These are phyloP conservation scores for Benincasa hispida DNA, from an alignment of 306 rosid species.

Conservation along the genomic window DNA sequence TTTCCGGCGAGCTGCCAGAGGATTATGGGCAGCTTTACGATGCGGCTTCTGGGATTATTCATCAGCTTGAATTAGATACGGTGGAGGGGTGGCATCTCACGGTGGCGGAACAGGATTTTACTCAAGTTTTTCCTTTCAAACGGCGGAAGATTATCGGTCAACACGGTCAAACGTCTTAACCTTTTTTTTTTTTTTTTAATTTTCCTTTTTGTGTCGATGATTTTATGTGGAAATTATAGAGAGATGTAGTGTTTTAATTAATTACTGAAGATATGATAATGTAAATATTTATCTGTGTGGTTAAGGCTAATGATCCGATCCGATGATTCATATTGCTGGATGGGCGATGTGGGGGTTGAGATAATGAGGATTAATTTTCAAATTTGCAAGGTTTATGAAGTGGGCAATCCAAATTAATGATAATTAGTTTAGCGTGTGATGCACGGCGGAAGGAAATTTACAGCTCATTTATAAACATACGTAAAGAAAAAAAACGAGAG, in stretches of 20 bases:
- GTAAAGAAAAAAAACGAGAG: background rate
- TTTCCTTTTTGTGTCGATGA: background rate
- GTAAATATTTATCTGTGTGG: background rate
- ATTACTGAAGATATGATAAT: background rate
- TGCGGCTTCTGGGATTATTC: conserved; percentile 24
- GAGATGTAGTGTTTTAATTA: background rate
- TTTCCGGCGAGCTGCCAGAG: conserved; percentile 23
- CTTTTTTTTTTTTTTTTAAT: background rate
- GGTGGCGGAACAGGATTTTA: conserved; percentile 25
- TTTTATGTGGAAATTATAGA: background rate
- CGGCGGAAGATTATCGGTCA: conserved; percentile 35
- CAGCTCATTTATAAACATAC: background rate
- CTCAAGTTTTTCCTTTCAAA: conserved; percentile 35
- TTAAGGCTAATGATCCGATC: background rate
- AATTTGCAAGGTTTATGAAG: background rate
- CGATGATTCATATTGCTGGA: background rate
- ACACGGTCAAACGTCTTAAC: conserved; percentile 32
- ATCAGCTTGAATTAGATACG: conserved; percentile 33
- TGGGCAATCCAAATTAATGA: background rate
- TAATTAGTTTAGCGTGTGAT: background rate
- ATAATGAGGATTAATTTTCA: background rate
- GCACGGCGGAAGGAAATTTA: background rate
- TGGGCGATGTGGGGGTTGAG: background rate
- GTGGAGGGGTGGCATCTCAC: conserved; percentile 42
- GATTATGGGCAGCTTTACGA: conserved; percentile 22